Conservation (phyloP, 2,329 filamentous ascomycete species). For the Thelonectria olida region DNA sequence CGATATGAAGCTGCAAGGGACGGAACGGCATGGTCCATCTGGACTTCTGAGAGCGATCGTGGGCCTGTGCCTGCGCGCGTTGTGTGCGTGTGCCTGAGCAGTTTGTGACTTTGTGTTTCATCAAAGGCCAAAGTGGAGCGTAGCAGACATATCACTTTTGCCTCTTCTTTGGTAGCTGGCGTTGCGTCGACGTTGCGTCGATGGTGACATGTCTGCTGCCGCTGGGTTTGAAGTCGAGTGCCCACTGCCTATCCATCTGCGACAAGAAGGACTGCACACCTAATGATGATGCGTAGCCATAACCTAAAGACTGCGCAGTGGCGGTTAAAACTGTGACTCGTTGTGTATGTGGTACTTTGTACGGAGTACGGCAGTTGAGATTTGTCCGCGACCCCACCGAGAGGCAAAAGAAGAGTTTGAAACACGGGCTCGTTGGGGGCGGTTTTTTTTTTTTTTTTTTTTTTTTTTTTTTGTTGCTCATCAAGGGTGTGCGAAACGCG, state of each 20-base stretch:
- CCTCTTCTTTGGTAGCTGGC: too few relatives aligned
- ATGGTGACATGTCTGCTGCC: background rate
- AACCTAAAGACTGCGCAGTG: too few relatives aligned
- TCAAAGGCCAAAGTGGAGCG: conserved; percentile 4
- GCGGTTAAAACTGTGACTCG: too few relatives aligned
- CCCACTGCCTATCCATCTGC: background rate
- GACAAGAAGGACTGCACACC: background rate
- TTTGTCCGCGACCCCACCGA: background rate
- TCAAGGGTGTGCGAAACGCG: background rate
- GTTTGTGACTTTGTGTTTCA: background rate
- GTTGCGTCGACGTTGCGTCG: too few relatives aligned
- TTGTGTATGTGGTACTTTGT: background rate
- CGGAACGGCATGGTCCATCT: background rate
- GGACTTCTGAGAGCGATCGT: conserved; percentile 5
- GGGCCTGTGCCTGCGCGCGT: background rate
- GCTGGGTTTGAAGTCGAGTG: background rate
- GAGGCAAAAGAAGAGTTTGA: conserved; percentile 4
- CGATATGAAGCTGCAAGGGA: conserved; percentile 13
- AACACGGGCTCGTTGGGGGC: conserved; percentile 11
- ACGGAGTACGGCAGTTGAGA: conserved; percentile 5
- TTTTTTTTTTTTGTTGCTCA: background rate
- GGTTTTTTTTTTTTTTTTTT: too few relatives aligned
- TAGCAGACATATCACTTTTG: too few relatives aligned
- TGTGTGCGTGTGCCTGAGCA: background rate
- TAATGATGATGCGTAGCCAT: too few relatives aligned